Evolutionary conservation across 306 rosid genomes (phyloP), one percentile per base, ranked within the genome.

Genomic region (Lablab purpureus): DNA sequence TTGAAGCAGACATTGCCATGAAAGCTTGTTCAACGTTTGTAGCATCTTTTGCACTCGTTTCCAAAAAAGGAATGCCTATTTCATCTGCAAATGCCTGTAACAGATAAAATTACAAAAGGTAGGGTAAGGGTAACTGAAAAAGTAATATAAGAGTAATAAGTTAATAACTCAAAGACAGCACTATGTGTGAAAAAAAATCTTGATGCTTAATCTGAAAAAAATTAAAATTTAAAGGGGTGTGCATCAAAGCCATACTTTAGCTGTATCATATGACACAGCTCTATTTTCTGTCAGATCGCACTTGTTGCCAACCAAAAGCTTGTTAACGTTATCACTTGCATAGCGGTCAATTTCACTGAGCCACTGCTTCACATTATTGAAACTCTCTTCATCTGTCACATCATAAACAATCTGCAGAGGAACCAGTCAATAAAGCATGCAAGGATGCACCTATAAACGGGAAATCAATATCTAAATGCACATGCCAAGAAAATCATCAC

Each of bases 221-320:
- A 21, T 75, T 1, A 37, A 9, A 71, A 32, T 34, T 46, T 41
- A 4, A 68, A 10, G 22, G 55, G 5, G 22, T 5, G 50, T 6
- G 43, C 59, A 40, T 40, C 32, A 80, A 65, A 80, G 28, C 60
- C 32, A 67, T 86, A 83, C 89, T 23, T 86, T 86, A 36, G 86
- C 89, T 18, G 89, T 86, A 5, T 86, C 89, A 80, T 83, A 86
- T 51, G 89, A 60, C 75, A 86, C 87, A 43, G 86, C 89, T 86
- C 82, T 83, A 30, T 76, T 80, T 41, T 43, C 80, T 28, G 83
- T 15, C 68, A 86, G 78, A 86, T 86, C 89, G 73, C 81, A 79
- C 75, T 86, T 86, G 87, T 86, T 86, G 47, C 87, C 89, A 45
- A 86, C 89, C 87, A 86, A 86, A 78, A 86, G 87, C 77, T 86